Conservation (phyloP, 306 rosid species). For the Vigna angularis region DNA sequence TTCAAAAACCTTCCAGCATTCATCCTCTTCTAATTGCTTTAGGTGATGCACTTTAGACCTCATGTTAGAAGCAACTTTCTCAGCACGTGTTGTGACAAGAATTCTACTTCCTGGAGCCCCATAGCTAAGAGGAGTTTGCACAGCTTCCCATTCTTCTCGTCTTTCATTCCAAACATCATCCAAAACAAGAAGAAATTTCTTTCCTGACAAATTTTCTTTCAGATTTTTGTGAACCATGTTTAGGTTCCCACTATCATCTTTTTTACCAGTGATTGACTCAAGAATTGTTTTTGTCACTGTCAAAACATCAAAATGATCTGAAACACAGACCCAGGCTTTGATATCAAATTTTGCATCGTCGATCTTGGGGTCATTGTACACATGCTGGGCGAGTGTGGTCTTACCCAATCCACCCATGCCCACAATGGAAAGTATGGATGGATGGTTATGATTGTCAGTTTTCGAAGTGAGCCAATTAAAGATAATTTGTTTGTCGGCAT, state of each 20-base stretch:
- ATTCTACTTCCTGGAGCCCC: conserved; percentile 9
- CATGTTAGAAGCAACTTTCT: conserved; percentile 2
- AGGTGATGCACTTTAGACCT: neutral
- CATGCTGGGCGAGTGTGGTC: neutral
- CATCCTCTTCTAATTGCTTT: neutral
- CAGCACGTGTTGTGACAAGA: neutral
- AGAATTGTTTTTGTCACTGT: neutral
- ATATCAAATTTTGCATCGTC: neutral
- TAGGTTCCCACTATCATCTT: neutral
- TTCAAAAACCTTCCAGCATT: neutral
- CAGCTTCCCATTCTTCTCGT: neutral
- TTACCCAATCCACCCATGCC: neutral
- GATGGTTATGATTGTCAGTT: neutral
- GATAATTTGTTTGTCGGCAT: neutral
- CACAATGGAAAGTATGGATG: neutral
- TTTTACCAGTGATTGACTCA: neutral
- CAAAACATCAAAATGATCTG: neutral
- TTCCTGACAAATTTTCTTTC: neutral
- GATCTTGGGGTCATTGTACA: neutral
- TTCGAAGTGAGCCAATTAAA: neutral
- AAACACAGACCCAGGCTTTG: neutral
- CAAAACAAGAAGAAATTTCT: neutral
- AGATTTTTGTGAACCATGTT: neutral
- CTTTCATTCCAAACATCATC: neutral
- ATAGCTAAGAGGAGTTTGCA: neutral